phyloP scores from a whole-genome alignment of 306 rosid genomes.

The Canavalia gladiata region DNA sequence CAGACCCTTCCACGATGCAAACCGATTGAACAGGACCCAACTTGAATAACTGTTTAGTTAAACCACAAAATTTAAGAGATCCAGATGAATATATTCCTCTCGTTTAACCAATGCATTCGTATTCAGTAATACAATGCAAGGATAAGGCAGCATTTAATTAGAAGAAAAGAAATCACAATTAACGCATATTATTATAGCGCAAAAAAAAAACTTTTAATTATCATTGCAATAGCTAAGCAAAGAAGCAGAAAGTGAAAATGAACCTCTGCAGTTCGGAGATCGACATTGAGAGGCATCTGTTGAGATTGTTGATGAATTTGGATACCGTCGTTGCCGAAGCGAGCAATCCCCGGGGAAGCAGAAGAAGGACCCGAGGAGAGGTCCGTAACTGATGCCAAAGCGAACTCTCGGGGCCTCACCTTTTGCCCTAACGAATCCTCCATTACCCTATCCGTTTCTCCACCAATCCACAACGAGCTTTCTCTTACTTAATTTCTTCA shows the following conservation, averaged over 20 bases:
- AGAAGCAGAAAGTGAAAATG: constrained; percentile 9
- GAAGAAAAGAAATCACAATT: neutral
- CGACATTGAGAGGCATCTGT: constrained; percentile 53
- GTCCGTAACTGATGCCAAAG: constrained; percentile 72
- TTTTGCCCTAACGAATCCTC: constrained; percentile 62
- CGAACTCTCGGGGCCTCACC: constrained; percentile 61
- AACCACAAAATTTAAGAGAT: constrained; percentile 38
- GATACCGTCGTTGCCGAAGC: constrained; percentile 62
- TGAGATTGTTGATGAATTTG: constrained; percentile 64
- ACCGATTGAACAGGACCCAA: constrained; percentile 72
- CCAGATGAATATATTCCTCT: neutral
- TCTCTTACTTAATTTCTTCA: neutral
- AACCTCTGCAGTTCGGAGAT: constrained; percentile 78
- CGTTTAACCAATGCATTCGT: neutral
- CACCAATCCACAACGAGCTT: neutral
- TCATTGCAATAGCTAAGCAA: neutral
- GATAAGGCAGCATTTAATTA: neutral
- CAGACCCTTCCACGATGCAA: constrained; percentile 71
- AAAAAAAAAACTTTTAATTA: neutral
- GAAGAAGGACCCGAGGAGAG: constrained; percentile 58
- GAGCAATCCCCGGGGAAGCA: constrained; percentile 71
- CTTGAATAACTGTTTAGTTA: constrained; percentile 69
- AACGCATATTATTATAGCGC: neutral
- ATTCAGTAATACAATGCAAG: neutral
- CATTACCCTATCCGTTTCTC: constrained; percentile 50